A percentile compares a stretch with the other conserved stretches of the same genome.
Evolutionary conservation across 1,284 basidiomycete species (phyloP).

Genomic region (Puccinia triticina): DNA sequence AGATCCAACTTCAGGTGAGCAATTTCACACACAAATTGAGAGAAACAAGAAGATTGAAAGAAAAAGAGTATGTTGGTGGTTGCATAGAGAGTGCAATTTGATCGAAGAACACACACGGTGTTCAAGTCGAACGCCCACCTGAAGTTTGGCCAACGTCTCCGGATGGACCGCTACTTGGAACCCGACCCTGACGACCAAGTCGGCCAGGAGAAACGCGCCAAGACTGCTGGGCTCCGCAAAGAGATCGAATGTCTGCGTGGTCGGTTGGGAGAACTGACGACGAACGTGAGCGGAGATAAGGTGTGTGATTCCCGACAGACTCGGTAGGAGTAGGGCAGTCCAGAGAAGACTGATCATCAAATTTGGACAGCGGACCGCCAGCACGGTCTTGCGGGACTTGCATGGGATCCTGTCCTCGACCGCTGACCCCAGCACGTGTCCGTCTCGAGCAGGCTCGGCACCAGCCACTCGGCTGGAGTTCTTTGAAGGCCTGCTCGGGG

Average conservation of each 20-base stretch:
- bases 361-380: constrained; percentile 63
- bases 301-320: constrained; percentile 12
- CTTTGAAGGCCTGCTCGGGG: constrained; percentile 54
- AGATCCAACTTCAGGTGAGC: constrained; percentile 86
- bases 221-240: constrained; percentile 70
- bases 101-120: constrained; percentile 80
- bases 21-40: not conserved
- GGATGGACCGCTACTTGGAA: constrained; percentile 84
- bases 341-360: not conserved
- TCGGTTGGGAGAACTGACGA: constrained; percentile 71
- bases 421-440: constrained; percentile 53
- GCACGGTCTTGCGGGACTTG: constrained; percentile 66
- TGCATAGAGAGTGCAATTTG: constrained; percentile 92
- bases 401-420: constrained; percentile 24
- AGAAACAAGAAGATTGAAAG: not conserved
- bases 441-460: constrained; percentile 54
- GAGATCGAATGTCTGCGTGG: constrained; percentile 66
- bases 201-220: constrained; percentile 68
- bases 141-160: constrained; percentile 81
- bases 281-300: constrained; percentile 69
- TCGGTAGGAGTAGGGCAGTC: not conserved
- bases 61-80: not conserved
- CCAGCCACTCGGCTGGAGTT: constrained; percentile 40
- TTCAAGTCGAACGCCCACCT: constrained; percentile 97
- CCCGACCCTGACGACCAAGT: constrained; percentile 68